Evolutionary conservation across 176 grass and related monocot species (phyloP), one percentile per base, ranked within the genome.

Genomic region (Oryza meridionalis): DNA sequence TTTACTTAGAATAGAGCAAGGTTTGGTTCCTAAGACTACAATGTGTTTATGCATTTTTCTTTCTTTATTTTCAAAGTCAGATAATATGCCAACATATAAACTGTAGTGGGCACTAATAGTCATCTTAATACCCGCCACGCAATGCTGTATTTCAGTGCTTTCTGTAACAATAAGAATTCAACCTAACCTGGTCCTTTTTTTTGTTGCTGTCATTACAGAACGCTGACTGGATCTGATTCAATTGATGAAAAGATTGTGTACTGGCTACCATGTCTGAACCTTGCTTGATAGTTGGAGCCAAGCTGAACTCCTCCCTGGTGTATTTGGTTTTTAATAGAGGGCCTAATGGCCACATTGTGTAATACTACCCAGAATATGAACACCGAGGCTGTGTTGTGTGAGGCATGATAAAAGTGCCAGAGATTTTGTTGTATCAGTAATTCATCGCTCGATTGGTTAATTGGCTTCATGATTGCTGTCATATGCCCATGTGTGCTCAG

Each of bases 1-100:
- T 94, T 46, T 92, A 51, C 75, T 86, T 99, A 67, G 97, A 99
- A 59, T 99, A 94, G 87, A 85, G 22, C 70, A 79, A 94, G 78
- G 91, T 90, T 47, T 0, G 38, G 26, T 70, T 73, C 27, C 0
- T 2, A 13, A 7, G 73, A 81, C n/a, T 53, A 35, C 3, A 10
- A 19, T 65, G 7, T 33, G 2, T 3, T 88, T 75, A 65, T 77
- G 24, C 22, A 4, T 50, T 80, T 11, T 9, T 2, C 9, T 42
- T 42, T 59, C 25, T 85, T 67, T 26, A 38, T 38, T 88, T 72
- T 5, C 76, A 66, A 11, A 1, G 51, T 69, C 32, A 19, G 6
- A 44, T 75, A 24, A 43, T 35, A 75, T 44, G 63, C 3, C 65
- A 46, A 47, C 16, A 42, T 50, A 47, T n/a, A 25, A 9, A 24